phyloP scores from a whole-genome alignment of 2,329 filamentous ascomycete genomes.

The Penicillium sp. region DNA sequence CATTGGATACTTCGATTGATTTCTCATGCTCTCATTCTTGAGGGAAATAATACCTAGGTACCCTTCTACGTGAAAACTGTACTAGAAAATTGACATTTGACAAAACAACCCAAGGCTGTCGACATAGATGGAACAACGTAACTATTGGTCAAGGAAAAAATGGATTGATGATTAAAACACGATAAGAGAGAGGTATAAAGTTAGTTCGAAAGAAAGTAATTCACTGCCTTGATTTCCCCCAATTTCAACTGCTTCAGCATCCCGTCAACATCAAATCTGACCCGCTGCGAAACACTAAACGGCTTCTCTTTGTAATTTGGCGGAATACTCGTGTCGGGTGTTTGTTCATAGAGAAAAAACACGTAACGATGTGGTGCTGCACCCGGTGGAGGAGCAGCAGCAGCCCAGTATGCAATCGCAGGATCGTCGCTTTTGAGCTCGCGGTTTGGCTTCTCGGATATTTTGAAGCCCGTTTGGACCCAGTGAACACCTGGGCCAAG shows the following conservation, averaged over 20 bases:
- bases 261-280: conserved; percentile 2
- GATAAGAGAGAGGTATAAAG: background rate
- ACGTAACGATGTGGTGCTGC: conserved; percentile 11
- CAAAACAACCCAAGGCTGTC: too few species aligned
- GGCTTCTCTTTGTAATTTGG: background rate
- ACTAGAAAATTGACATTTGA: too few species aligned
- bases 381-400: conserved; percentile 5
- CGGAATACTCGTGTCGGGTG: background rate
- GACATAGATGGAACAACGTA: too few species aligned
- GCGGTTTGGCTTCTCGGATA: background rate
- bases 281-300: background rate
- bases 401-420: conserved; percentile 1
- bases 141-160: too few species aligned
- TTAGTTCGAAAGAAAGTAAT: conserved; percentile 8
- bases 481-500: conserved; percentile 48
- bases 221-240: conserved; percentile 1
- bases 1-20: too few species aligned
- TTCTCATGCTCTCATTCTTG: too few species aligned
- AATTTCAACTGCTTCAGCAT: conserved; percentile 8
- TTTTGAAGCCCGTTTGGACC: conserved; percentile 39
- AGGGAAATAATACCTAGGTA: too few species aligned
- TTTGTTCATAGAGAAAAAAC: conserved; percentile 8
- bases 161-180: background rate
- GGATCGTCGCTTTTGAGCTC: conserved; percentile 3
- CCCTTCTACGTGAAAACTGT: too few species aligned